Conservation (phyloP, 75 land plant species). For the Pinus tabuliformis region DNA sequence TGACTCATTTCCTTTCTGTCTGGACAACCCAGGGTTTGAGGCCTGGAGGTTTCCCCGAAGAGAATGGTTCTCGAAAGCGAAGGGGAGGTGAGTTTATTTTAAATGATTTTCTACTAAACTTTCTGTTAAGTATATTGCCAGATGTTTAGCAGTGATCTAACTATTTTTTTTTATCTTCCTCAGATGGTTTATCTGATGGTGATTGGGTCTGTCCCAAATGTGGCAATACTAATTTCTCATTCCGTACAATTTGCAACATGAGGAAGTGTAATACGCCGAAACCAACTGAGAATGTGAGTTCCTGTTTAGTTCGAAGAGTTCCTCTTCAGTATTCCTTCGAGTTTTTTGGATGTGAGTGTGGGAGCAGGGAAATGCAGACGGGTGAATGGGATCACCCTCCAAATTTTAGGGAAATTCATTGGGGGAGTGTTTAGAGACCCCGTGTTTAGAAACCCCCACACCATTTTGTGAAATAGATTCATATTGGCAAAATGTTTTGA, state of each 20-base stretch:
- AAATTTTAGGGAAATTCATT: too few species aligned
- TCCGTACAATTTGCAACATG: conserved; percentile 96
- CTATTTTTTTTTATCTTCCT: conserved; percentile 2
- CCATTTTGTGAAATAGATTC: too few species aligned
- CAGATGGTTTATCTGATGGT: conserved; percentile 80
- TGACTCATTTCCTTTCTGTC: not conserved
- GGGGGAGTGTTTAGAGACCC: too few species aligned
- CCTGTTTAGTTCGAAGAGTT: not conserved
- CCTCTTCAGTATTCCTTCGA: too few species aligned
- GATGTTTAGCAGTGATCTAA: not conserved
- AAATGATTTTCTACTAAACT: not conserved
- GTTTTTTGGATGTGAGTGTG: too few species aligned
- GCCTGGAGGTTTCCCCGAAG: conserved; percentile 54
- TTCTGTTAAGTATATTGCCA: not conserved
- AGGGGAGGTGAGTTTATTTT: conserved; percentile 33
- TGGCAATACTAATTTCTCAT: conserved; percentile 94
- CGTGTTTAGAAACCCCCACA: too few species aligned
- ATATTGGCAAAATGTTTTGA: too few species aligned
- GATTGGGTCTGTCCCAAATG: conserved; percentile 98
- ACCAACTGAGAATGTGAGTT: conserved; percentile 34
- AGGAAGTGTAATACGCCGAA: conserved; percentile 92
- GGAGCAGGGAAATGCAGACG: too few species aligned
- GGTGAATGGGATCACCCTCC: too few species aligned
- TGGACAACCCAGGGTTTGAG: conserved; percentile 46
- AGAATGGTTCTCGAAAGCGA: conserved; percentile 66